Evolutionary conservation across 2,329 filamentous ascomycete genomes (phyloP).

Genomic region (Fusarium sp.): DNA sequence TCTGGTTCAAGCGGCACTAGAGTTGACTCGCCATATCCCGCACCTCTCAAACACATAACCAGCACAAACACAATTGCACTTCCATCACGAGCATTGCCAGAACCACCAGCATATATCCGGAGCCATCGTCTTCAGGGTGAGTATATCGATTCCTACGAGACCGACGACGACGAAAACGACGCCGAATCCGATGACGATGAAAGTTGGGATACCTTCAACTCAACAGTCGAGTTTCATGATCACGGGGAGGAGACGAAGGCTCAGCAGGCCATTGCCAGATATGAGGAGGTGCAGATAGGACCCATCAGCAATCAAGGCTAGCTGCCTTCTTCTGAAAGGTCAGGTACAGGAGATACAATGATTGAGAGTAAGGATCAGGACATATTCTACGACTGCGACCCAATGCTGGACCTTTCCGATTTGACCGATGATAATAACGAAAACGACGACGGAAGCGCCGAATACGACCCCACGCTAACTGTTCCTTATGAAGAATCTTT

Average conservation of each 20-base stretch:
- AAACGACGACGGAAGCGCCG: constrained; percentile 37
- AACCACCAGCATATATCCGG: constrained; percentile 26
- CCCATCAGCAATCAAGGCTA: constrained; percentile 29
- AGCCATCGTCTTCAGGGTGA: constrained; percentile 64
- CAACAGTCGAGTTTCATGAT: constrained; percentile 26
- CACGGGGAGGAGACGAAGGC: not conserved
- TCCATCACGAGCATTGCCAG: constrained; percentile 29
- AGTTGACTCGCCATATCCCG: constrained; percentile 56
- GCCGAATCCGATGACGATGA: constrained; percentile 17
- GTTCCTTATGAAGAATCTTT: constrained; percentile 60
- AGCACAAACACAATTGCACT: constrained; percentile 39
- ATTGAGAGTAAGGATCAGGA: constrained; percentile 18
- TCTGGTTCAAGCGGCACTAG: constrained; percentile 42
- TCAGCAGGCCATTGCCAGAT: not conserved
- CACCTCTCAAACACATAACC: constrained; percentile 49
- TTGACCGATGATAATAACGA: constrained; percentile 34
- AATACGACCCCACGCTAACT: constrained; percentile 50
- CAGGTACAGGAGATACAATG: not conserved
- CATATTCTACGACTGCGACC: constrained; percentile 35
- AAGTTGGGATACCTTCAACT: constrained; percentile 15
- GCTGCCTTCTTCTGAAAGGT: constrained; percentile 32
- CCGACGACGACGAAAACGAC: constrained; percentile 49
- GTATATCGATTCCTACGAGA: constrained; percentile 53
- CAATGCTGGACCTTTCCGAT: constrained; percentile 20
- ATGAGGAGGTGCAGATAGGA: not conserved